These are phyloP conservation scores for Alectoria sarmentosa DNA, from an alignment of 495 filamentous ascomycete species.

Conservation along the genomic window DNA sequence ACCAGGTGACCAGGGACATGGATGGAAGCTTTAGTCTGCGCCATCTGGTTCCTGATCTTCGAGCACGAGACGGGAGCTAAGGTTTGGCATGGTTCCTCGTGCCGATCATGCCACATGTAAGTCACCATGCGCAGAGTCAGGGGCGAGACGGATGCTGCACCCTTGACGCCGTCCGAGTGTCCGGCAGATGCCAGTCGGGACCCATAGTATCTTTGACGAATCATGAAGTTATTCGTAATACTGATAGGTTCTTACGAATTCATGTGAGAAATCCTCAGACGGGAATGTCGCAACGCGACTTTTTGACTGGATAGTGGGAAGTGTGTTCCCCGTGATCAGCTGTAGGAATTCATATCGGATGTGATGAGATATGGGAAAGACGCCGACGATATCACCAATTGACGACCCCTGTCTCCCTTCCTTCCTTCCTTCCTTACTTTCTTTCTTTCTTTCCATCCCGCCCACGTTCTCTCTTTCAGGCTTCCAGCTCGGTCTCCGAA, in stretches of 20 bases:
- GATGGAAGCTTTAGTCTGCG: not conserved
- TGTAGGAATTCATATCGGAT: not conserved
- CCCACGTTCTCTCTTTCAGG: not conserved
- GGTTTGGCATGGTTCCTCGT: not conserved
- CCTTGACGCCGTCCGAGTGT: no score
- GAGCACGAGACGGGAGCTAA: not conserved
- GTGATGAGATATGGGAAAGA: not conserved
- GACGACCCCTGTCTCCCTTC: not conserved
- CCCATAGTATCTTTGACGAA: no score
- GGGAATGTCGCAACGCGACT: no score
- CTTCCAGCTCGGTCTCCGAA: no score
- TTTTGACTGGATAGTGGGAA: no score
- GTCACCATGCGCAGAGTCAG: not conserved
- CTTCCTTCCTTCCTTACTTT: not conserved
- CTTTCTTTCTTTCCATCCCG: not conserved
- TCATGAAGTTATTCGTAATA: no score
- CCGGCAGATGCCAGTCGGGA: no score
- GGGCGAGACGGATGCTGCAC: no score
- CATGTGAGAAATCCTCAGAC: no score
- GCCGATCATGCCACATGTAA: not conserved
- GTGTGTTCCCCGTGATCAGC: not conserved
- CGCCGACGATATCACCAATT: not conserved
- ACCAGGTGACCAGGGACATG: not conserved
- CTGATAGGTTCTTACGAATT: no score
- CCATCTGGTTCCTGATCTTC: not conserved